Evolutionary conservation across 2,329 filamentous ascomycete species (phyloP).

Genomic region (Fusarium sp.): DNA sequence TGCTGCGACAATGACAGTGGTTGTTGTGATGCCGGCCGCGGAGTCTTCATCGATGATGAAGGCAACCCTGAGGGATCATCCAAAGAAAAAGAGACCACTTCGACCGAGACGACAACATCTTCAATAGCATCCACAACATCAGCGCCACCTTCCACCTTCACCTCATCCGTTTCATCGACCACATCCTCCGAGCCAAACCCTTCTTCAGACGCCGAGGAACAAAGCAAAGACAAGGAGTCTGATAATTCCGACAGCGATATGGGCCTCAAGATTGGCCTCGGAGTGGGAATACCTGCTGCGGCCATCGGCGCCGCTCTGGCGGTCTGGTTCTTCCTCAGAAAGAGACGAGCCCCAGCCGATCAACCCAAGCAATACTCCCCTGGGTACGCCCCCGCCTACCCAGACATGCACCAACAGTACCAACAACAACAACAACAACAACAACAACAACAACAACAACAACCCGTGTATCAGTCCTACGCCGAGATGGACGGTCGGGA

Average conservation of each 20-base stretch:
- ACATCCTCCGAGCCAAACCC: background rate
- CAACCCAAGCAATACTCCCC: background rate
- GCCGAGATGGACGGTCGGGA: background rate
- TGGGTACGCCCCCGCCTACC: background rate
- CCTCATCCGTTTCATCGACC: background rate
- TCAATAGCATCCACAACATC: background rate
- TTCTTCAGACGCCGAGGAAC: background rate
- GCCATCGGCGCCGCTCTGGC: background rate
- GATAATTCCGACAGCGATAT: background rate
- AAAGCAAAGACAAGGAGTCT: background rate
- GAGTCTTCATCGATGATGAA: conserved; percentile 19
- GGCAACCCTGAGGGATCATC: background rate
- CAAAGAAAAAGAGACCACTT: background rate
- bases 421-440: background rate
- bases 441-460: background rate
- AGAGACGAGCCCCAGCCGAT: background rate
- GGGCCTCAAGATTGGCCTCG: conserved; percentile 20
- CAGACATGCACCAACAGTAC: background rate
- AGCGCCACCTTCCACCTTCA: background rate
- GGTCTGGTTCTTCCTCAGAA: conserved; percentile 7
- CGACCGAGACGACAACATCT: background rate
- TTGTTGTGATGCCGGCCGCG: conserved; percentile 22
- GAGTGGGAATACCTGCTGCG: conserved; percentile 15
- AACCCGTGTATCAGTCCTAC: background rate
- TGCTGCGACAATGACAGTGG: conserved; percentile 32